These are phyloP conservation scores for Pestalotiopsis fici DNA, from an alignment of 2,329 filamentous ascomycete genomes.

Conservation along the genomic window DNA sequence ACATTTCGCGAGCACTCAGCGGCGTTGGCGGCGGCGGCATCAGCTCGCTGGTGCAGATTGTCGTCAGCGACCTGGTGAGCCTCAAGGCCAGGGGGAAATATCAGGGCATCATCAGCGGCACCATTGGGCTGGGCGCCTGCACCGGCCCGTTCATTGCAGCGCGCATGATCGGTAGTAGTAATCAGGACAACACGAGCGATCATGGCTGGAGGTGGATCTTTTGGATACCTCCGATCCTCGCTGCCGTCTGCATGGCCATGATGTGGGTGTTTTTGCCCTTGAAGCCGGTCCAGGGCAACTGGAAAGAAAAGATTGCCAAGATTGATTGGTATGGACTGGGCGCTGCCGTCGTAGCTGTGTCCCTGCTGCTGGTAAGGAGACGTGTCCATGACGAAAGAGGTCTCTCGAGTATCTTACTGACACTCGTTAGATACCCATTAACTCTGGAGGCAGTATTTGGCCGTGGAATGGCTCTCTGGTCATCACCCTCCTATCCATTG, in stretches of 20 bases:
- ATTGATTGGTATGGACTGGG: constrained; percentile 24
- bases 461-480: constrained; percentile 18
- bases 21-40: constrained; percentile 30
- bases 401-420: too few relatives aligned
- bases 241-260: constrained; percentile 10
- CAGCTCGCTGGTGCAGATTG: constrained; percentile 32
- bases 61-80: constrained; percentile 35
- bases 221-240: constrained; percentile 21
- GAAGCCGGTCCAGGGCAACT: constrained; percentile 14
- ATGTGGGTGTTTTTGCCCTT: constrained; percentile 17
- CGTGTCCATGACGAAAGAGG: too few relatives aligned
- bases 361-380: constrained; percentile 13
- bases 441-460: constrained; percentile 21
- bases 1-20: constrained; percentile 28
- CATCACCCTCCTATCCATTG: constrained; percentile 15
- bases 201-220: constrained; percentile 23
- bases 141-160: constrained; percentile 27
- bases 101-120: constrained; percentile 28
- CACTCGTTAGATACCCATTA: constrained; percentile 22
- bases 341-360: constrained; percentile 14
- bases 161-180: constrained; percentile 5
- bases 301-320: constrained; percentile 18
- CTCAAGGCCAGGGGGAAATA: constrained; percentile 36
- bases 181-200: constrained; percentile 11
- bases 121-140: constrained; percentile 22